phyloP scores from a whole-genome alignment of 148 eudicot genomes.

The Linanthus parryae region DNA sequence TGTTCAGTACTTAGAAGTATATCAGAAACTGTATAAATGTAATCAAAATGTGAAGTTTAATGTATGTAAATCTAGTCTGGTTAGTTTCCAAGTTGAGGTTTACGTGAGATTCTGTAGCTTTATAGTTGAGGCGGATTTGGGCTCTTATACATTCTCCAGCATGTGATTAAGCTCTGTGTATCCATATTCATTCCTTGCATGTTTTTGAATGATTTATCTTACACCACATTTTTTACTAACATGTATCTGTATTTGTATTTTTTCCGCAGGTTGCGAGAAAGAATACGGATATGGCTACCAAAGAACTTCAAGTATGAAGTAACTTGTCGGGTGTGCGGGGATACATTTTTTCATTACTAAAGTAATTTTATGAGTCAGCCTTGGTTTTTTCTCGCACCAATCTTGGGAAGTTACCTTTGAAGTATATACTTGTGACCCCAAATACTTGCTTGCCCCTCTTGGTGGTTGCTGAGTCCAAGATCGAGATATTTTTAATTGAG shows the following conservation, averaged over 20 bases:
- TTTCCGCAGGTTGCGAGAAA: slow-evolving; percentile 73
- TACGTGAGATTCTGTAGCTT: background rate
- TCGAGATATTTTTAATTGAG: slow-evolving; percentile 29
- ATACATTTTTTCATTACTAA: slow-evolving; percentile 1
- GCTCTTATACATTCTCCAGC: background rate
- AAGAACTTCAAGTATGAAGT: slow-evolving; percentile 43
- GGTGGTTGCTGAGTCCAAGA: too few relatives aligned
- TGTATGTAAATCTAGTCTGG: background rate
- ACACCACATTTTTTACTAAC: too few relatives aligned
- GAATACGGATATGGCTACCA: slow-evolving; percentile 54
- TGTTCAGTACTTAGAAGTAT: too few relatives aligned
- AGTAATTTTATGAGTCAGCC: background rate
- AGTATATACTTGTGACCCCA: slow-evolving; percentile 34
- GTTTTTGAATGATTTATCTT: too few relatives aligned
- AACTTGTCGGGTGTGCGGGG: background rate
- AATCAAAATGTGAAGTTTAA: too few relatives aligned
- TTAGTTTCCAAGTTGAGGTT: background rate
- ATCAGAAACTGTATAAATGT: too few relatives aligned
- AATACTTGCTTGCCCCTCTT: slow-evolving; percentile 8
- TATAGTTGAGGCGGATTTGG: background rate
- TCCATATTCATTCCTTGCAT: too few relatives aligned
- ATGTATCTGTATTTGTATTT: background rate
- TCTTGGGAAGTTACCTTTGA: slow-evolving; percentile 12
- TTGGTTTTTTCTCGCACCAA: background rate
- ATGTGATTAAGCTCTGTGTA: too few relatives aligned